Percentiles rank a stretch among this genome's conserved stretches.
Conservation (phyloP, 192 early-diverging fungal species). For the Rhizoclosmatium sp. region DNA sequence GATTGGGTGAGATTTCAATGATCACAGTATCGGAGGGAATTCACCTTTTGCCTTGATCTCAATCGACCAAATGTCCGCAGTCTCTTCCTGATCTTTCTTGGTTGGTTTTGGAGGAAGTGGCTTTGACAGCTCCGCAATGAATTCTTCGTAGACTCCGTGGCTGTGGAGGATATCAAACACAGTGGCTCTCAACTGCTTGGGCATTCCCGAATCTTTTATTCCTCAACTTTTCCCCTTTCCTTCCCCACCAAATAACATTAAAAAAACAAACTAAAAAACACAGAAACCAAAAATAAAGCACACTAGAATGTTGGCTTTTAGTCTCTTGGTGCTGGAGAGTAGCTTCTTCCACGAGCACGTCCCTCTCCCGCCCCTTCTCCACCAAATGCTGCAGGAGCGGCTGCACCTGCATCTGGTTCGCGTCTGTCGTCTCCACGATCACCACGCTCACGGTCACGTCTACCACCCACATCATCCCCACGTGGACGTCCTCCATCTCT, state of each 20-base stretch:
- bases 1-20: neutral
- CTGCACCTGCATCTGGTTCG: no score
- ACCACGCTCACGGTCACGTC: slow-evolving; percentile 13
- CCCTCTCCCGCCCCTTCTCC: no score
- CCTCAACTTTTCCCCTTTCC: neutral
- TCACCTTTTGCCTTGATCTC: slow-evolving; percentile 7
- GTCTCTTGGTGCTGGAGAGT: no score
- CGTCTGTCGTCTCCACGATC: neutral
- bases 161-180: neutral
- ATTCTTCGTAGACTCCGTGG: slow-evolving; percentile 3
- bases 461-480: slow-evolving; percentile 45
- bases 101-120: neutral
- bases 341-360: no score
- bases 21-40: neutral
- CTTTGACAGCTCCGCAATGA: neutral
- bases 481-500: slow-evolving; percentile 32
- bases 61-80: slow-evolving; percentile 13
- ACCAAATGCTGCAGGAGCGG: no score
- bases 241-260: no score
- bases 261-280: no score
- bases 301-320: no score
- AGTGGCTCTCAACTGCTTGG: neutral
- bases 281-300: no score
- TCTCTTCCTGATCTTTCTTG: neutral
- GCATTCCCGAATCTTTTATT: neutral